phyloP scores from a whole-genome alignment of 169 alveolate species.

The Perkinsus marinus region DNA sequence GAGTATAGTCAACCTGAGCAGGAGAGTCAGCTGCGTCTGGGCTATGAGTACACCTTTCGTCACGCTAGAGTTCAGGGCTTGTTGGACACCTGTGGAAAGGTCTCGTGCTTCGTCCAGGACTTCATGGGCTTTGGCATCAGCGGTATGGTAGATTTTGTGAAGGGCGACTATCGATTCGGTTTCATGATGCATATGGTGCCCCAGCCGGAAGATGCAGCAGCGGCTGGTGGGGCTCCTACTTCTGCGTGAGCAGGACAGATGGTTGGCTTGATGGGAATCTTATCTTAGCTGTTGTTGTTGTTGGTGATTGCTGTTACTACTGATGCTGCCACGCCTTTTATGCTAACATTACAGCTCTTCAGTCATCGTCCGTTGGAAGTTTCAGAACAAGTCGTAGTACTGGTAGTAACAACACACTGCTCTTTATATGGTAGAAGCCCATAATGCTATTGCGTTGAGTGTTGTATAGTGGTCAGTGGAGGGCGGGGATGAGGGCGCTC shows the following conservation, averaged over 20 bases:
- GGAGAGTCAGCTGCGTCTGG: slow-evolving; percentile 43
- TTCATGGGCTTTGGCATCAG: slow-evolving; percentile 69
- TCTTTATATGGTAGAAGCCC: background rate
- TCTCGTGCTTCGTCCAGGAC: slow-evolving; percentile 71
- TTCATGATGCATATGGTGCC: slow-evolving; percentile 78
- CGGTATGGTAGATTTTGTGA: slow-evolving; percentile 68
- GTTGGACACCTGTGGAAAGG: slow-evolving; percentile 68
- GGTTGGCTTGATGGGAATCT: background rate
- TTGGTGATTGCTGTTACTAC: background rate
- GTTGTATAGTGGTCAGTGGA: background rate
- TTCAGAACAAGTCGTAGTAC: background rate
- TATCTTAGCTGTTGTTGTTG: background rate
- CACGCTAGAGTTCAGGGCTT: slow-evolving; percentile 80
- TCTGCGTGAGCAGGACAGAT: background rate
- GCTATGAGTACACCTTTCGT: slow-evolving; percentile 74
- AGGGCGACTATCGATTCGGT: slow-evolving; percentile 68
- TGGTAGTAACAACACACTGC: background rate
- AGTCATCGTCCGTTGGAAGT: background rate
- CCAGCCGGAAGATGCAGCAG: slow-evolving; percentile 35
- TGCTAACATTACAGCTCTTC: too few species aligned
- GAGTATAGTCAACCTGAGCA: slow-evolving; percentile 51
- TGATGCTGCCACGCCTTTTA: background rate
- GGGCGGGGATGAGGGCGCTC: background rate
- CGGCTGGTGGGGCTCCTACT: slow-evolving; percentile 14
- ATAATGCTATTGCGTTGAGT: background rate